Evolutionary conservation across 225 moss, liverwort and hornwort genomes (phyloP), one percentile per base, ranked within the genome.

Genomic region (Neckera pumila): DNA sequence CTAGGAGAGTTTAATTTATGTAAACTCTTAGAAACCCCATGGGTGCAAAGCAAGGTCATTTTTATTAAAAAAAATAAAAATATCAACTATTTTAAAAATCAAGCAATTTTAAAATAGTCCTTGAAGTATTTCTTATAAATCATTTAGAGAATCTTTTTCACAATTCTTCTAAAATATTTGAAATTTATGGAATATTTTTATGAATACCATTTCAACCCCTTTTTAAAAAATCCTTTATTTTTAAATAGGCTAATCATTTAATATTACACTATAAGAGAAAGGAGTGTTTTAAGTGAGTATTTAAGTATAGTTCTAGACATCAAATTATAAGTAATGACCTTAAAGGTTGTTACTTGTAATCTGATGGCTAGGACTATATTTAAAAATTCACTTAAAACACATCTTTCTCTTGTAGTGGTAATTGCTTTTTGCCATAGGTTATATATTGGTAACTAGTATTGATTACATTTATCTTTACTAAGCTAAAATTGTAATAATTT

Each of bases 1-100:
- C 3, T 26, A 17, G 0, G 2, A 1, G 2, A 78, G 6, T 51
- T 54, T 0, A 53, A 9, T 78, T 77, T 26, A 10, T 0, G 1
- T 3, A n/a, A 54, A n/a, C 4, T n/a, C 0, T 16, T 22, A 1
- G 1, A 21, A 53, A 36, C 14, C 5, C 14, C 7, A n/a, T 16
- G 0, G 7, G 1, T 15, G 1, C 25, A 36, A 54, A 54, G 9
- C 36, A 6, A 36, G 0, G 1, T 9, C 0, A 0, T 34, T 36
- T 7, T 3, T 15, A 36, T 22, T 76, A 0, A 14, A 53, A 53
- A 53, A 53, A 27, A 31, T 30, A 31, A 54, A 54, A 54, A 54
- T n/a, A n/a, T 5, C 2, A 36, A 23, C 15, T 25, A 15, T n/a
- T 54, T 36, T 9, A 6, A 23, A 56, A 36, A 14, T 53, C 22